phyloP scores from a whole-genome alignment of 2,329 filamentous ascomycete genomes.

The Phialemonium atrogriseum region DNA sequence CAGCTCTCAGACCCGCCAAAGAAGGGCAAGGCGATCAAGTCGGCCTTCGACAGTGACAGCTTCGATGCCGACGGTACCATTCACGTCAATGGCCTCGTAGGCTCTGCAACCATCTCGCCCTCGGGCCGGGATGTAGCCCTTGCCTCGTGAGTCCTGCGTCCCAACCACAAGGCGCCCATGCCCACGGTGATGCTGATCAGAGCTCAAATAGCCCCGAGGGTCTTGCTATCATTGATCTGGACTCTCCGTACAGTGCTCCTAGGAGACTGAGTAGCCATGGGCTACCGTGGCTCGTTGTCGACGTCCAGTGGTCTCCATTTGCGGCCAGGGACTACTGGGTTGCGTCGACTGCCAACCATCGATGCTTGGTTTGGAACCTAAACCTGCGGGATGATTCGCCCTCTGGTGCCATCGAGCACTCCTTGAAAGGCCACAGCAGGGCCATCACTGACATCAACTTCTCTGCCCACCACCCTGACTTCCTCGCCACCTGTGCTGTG shows the following conservation, averaged over 20 bases:
- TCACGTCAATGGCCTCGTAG: constrained; percentile 71
- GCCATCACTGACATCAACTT: constrained; percentile 97
- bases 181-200: too few relatives aligned
- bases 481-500: constrained; percentile 83
- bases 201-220: constrained; percentile 60
- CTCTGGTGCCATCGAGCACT: constrained; percentile 70
- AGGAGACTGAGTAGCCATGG: constrained; percentile 74
- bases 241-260: constrained; percentile 80
- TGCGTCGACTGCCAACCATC: constrained; percentile 88
- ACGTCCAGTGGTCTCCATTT: constrained; percentile 96
- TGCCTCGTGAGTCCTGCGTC: constrained; percentile 54
- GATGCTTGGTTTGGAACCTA: constrained; percentile 89
- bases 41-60: constrained; percentile 75
- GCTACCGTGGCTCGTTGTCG: constrained; percentile 88
- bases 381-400: constrained; percentile 67
- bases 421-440: constrained; percentile 71
- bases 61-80: constrained; percentile 82
- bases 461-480: constrained; percentile 82
- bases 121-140: constrained; percentile 85
- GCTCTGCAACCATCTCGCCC: constrained; percentile 87
- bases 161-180: constrained; percentile 8
- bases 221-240: constrained; percentile 83
- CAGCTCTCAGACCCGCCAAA: constrained; percentile 32
- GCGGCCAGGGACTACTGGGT: constrained; percentile 87
- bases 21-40: constrained; percentile 52